phyloP scores from a whole-genome alignment of 2,329 filamentous ascomycete genomes.

The Epichloe aotearoae region DNA sequence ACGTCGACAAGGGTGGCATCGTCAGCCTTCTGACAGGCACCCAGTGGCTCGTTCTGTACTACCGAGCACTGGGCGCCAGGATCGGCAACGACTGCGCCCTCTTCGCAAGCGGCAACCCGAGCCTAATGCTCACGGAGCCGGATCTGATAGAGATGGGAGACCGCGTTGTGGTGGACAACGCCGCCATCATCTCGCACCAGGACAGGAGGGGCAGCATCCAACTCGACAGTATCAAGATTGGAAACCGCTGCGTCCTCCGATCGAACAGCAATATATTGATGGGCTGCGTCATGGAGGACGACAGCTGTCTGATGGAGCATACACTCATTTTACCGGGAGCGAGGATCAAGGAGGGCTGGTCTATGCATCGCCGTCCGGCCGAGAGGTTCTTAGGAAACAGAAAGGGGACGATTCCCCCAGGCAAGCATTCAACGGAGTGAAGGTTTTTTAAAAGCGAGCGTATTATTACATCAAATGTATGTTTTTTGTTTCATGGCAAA shows the following conservation, averaged over 20 bases:
- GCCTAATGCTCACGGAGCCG: conserved; percentile 42
- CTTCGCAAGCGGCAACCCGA: conserved; percentile 38
- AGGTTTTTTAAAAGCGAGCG: neutral
- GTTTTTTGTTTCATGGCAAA: no score
- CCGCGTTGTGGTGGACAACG: conserved; percentile 40
- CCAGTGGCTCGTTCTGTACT: conserved; percentile 38
- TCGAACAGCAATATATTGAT: conserved; percentile 37
- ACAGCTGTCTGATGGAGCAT: conserved; percentile 39
- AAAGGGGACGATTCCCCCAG: neutral
- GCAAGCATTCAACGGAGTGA: neutral
- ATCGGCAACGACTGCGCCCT: conserved; percentile 42
- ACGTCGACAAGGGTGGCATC: conserved; percentile 32
- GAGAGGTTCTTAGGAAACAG: conserved; percentile 10
- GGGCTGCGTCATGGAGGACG: conserved; percentile 34
- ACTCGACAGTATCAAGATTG: conserved; percentile 36
- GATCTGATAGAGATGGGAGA: conserved; percentile 41
- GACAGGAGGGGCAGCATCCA: conserved; percentile 44
- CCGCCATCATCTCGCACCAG: conserved; percentile 41
- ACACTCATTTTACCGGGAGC: conserved; percentile 43
- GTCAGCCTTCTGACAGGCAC: conserved; percentile 40
- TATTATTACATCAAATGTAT: no score
- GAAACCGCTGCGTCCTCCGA: conserved; percentile 38
- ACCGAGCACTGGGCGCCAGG: conserved; percentile 36
- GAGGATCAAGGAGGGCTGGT: conserved; percentile 33
- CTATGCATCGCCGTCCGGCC: conserved; percentile 41